These are phyloP conservation scores for Oleoguttula mirabilis DNA, from an alignment of 495 filamentous ascomycete genomes.

Conservation along the genomic window DNA sequence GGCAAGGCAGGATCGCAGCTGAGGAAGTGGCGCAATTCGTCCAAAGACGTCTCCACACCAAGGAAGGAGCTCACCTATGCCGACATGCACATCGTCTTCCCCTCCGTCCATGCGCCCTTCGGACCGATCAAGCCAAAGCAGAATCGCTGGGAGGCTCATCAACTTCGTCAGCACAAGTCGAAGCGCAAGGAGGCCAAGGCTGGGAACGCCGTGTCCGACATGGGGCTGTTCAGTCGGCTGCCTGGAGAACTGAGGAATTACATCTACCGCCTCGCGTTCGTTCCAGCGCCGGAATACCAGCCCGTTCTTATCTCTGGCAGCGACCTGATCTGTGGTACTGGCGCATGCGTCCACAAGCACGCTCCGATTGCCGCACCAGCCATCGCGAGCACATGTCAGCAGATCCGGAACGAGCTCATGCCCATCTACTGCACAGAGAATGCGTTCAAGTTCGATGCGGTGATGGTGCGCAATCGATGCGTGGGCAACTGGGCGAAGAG, in stretches of 20 bases:
- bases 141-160: conserved; percentile 4
- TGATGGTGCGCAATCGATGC: conserved; percentile 7
- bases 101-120: no score
- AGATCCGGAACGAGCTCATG: conserved; percentile 10
- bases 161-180: background rate
- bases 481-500: background rate
- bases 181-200: background rate
- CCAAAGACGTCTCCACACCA: background rate
- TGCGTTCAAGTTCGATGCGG: conserved; percentile 9
- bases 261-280: conserved; percentile 14
- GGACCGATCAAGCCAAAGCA: background rate
- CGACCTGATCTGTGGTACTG: conserved; percentile 2
- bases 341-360: conserved; percentile 1
- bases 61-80: background rate
- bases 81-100: background rate
- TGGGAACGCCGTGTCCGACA: background rate
- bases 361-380: conserved; percentile 5
- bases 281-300: background rate
- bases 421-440: conserved; percentile 12
- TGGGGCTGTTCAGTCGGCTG: conserved; percentile 10
- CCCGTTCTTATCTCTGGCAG: conserved; percentile 3
- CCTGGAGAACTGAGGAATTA: conserved; percentile 7
- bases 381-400: conserved; percentile 6
- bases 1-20: no score
- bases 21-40: no score